Conservation (phyloP, 495 filamentous ascomycete species). For the Daldinia vernicosa region DNA sequence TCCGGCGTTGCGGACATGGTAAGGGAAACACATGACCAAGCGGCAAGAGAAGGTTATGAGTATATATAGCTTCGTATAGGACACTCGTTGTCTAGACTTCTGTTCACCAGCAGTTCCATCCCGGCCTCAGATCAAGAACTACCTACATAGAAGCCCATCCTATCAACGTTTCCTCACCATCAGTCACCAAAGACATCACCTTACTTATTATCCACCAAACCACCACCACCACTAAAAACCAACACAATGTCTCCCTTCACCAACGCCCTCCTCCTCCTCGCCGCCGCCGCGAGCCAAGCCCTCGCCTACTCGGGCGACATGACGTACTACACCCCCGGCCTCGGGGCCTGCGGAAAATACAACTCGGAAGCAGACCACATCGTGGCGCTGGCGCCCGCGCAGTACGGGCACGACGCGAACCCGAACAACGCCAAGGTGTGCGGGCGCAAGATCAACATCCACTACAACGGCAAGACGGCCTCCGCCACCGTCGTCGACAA, state of each 20-base stretch:
- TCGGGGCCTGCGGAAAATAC: constrained; percentile 58
- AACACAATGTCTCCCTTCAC: constrained; percentile 21
- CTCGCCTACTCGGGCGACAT: constrained; percentile 52
- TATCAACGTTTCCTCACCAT: background rate
- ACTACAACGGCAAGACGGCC: constrained; percentile 61
- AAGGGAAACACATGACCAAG: background rate
- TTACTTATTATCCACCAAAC: background rate
- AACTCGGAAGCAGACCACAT: constrained; percentile 51
- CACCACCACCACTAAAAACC: background rate
- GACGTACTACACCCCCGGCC: constrained; percentile 58
- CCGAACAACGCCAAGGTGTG: constrained; percentile 65
- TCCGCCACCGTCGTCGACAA: constrained; percentile 75
- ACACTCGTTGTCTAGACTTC: background rate
- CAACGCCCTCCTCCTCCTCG: constrained; percentile 20
- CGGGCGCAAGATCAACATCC: constrained; percentile 70
- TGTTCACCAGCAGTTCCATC: background rate
- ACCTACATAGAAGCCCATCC: background rate
- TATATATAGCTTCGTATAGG: background rate
- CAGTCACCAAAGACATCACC: background rate
- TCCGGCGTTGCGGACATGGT: background rate
- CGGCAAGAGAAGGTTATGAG: background rate
- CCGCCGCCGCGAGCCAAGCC: constrained; percentile 10
- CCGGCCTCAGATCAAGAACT: background rate
- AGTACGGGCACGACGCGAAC: constrained; percentile 58
- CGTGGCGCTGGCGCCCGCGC: constrained; percentile 52